Evolutionary conservation across 257 asterid genomes (phyloP), one percentile per base, ranked within the genome.

Genomic region (Solanum ahanhuiri): DNA sequence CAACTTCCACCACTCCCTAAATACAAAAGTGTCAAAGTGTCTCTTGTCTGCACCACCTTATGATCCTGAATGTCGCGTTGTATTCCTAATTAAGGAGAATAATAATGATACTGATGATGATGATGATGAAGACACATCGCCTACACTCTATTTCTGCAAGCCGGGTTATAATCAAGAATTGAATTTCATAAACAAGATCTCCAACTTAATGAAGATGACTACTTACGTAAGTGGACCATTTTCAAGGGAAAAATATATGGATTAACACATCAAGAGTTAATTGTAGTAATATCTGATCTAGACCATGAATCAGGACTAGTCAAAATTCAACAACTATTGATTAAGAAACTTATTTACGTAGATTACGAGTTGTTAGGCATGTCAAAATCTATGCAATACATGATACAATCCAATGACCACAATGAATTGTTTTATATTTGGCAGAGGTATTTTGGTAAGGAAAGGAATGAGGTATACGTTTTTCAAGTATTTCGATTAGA

Each of bases 21-120:
- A 20, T 30, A 28, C 37, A 5, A 25, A 2, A 0, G 8, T 10
- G 11, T 69, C n/a, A 1, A 1, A 12, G 0, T 69, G 41, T 4
- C 76, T 69, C 76, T 69, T 69, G 12, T 69, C 76, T 14, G 76
- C 76, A 69, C 41, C 23, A 70, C 77, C 77, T 35, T 14, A 31
- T 70, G 25, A 17, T 70, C 77, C 77, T 70, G 41, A 33, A 30
- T 31, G 77, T 70, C 43, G 11, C 12, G 2, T 70, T 70, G 12
- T 70, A 23, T 70, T 70, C 77, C 23, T 31, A 31, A 31, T 17
- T 12, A 22, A 22, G 9, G 67, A 22, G 28, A 60, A 4, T 20
- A 10, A n/a, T 64, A 3, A 4, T 64, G 18, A 64, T 4, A 37
- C 41, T 31, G 34, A 31, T 3, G 34, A 31, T 31, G 34, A 60